Evolutionary conservation across 192 early-diverging fungal species (phyloP), one percentile per base, ranked within the genome.

Genomic region (Spinellus fusiger): DNA sequence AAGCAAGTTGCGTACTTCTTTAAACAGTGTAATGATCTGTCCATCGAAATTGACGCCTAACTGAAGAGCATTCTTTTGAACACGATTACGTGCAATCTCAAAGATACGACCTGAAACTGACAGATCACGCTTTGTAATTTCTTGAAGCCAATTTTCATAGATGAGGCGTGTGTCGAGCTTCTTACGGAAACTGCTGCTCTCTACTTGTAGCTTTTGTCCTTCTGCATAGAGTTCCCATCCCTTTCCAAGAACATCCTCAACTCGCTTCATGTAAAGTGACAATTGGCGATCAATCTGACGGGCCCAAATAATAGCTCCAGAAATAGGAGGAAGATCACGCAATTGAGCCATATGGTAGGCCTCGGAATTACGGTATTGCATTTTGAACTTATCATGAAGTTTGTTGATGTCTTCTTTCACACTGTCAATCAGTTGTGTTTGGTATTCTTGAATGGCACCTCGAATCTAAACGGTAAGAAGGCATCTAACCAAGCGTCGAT

Each of bases 371-470:
- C 85, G 81, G 75, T 98, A 98, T 61, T 90, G 89, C 73, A 80
- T 71, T 74, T 92, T 95, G 73, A 98, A 98, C 68, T 95, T 98
- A 48, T 95, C 93, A 62, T 98, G 96, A 54, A 99, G 79, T 37
- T 89, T 87, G 20, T 82, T 77, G 64, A 99, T 95, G 64, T 99
- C 98, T n/a, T 94, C 91, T 79, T 99, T 98, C 68, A 98, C 96
- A 37, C 85, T 91, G 56, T 94, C 94, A 62, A 99, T 95, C 59
- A 99, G 81, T 71, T 97, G 95, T 16, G 90, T 89, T 77, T 99
- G 98, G 69, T 98, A 99, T 75, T 99, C 98, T 73, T 96, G 94
- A 64, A 99, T 95, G 16, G 98, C 98, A 16, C 95, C 94, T 68
- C 98, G 90, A 78, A 99, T 99, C 86, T 80, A 62, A 10, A 37